Conservation (phyloP, 176 grass and related monocot species). For the Aegilops speltoides region DNA sequence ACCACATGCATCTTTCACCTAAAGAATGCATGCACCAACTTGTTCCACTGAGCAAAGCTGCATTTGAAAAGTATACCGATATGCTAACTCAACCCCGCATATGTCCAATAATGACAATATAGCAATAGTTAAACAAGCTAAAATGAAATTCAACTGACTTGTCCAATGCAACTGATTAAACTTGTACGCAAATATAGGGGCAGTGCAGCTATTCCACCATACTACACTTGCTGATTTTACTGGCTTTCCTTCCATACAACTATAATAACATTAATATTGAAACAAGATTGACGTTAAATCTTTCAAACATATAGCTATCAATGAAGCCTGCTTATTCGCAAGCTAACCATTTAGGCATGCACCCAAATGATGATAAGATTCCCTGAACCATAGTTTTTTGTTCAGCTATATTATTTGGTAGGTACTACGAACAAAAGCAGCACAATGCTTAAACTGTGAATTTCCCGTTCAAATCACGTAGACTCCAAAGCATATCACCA, state of each 20-base stretch:
- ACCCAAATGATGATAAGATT: not conserved
- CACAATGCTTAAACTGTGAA: slow-evolving; percentile 11
- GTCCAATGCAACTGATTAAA: not conserved
- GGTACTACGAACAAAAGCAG: not conserved
- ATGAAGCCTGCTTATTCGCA: not conserved
- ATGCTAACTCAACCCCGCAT: not conserved
- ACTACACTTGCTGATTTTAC: not conserved
- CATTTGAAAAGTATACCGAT: not conserved
- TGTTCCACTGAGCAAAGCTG: not conserved
- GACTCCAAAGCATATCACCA: not conserved
- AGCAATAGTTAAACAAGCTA: not conserved
- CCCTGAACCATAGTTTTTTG: not conserved
- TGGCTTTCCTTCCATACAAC: not conserved
- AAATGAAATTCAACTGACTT: not conserved
- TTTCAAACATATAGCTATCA: slow-evolving; percentile 15
- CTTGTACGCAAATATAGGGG: not conserved
- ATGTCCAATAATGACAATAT: not conserved
- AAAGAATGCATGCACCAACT: not conserved
- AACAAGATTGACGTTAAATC: not conserved
- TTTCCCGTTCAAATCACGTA: not conserved
- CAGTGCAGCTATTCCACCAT: not conserved
- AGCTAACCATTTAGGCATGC: not conserved
- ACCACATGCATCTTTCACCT: not conserved
- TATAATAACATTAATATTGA: not conserved
- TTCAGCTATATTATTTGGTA: not conserved